phyloP scores from a whole-genome alignment of 1,139 yeast genomes.

The Groenewaldozyma sp. region DNA sequence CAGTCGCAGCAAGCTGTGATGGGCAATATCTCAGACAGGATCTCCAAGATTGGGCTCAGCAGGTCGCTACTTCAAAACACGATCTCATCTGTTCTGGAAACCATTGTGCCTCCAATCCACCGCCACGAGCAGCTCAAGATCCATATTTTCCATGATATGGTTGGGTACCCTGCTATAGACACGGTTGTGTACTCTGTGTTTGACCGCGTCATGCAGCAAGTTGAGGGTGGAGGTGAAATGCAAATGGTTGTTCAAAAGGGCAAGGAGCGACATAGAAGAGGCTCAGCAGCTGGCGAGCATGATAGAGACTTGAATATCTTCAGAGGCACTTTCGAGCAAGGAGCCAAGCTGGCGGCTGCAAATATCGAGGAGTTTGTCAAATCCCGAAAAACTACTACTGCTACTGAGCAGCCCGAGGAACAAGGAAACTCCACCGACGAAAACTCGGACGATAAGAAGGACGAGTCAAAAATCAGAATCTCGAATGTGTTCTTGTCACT shows the following conservation, averaged over 20 bases:
- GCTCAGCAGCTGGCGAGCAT: conserved; percentile 27
- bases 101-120: conserved; percentile 45
- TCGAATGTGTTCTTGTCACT: conserved; percentile 74
- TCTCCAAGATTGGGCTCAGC: conserved; percentile 17
- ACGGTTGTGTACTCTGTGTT: conserved; percentile 59
- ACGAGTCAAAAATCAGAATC: conserved; percentile 31
- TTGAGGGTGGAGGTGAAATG: conserved; percentile 68
- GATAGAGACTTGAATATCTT: conserved; percentile 56
- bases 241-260: conserved; percentile 43
- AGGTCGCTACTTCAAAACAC: conserved; percentile 29
- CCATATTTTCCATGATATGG: conserved; percentile 76
- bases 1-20: conserved; percentile 20
- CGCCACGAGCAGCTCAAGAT: conserved; percentile 70
- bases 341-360: conserved; percentile 83
- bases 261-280: conserved; percentile 30
- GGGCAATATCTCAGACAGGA: conserved; percentile 20
- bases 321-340: conserved; percentile 70
- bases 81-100: conserved; percentile 39
- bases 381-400: neutral
- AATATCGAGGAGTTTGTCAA: conserved; percentile 57
- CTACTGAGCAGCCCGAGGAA: neutral
- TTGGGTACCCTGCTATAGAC: conserved; percentile 60
- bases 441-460: conserved; percentile 23
- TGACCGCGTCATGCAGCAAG: conserved; percentile 79
- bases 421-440: conserved; percentile 30